Evolutionary conservation across 805 yeast species (phyloP).

Genomic region (Middelhovenomyces tepae): DNA sequence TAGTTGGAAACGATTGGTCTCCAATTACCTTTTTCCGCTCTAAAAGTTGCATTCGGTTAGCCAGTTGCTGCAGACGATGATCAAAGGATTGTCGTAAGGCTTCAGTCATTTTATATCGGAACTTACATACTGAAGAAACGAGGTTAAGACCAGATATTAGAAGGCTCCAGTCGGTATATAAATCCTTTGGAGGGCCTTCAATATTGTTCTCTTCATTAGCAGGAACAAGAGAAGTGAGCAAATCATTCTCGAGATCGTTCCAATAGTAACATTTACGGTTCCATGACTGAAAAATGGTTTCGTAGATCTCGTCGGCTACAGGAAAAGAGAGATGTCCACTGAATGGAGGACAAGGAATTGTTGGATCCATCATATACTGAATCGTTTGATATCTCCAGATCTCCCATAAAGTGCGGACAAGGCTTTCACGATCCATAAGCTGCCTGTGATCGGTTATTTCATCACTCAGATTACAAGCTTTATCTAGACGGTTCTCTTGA

Average conservation of each 20-base stretch:
- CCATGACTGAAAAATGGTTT: slow-evolving; percentile 8
- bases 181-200: too few species aligned
- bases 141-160: too few species aligned
- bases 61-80: too few species aligned
- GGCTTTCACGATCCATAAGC: slow-evolving; percentile 8
- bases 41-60: too few species aligned
- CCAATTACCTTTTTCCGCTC: too few species aligned
- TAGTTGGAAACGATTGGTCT: too few species aligned
- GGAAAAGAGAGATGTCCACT: slow-evolving; percentile 8
- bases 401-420: slow-evolving; percentile 11
- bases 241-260: slow-evolving; percentile 8
- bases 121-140: too few species aligned
- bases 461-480: slow-evolving; percentile 8
- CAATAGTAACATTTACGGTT: slow-evolving; percentile 9
- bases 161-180: too few species aligned
- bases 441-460: slow-evolving; percentile 9
- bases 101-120: too few species aligned
- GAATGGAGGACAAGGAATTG: slow-evolving; percentile 6
- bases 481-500: slow-evolving; percentile 6
- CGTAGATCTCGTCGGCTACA: slow-evolving; percentile 5
- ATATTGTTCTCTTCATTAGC: too few species aligned
- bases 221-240: too few species aligned
- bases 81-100: too few species aligned
- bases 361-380: slow-evolving; percentile 4
- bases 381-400: slow-evolving; percentile 10